A percentile compares a stretch with the other conserved stretches of the same genome.
phyloP scores from a whole-genome alignment of 768 basidiomycete species.

The Boletus speciosus region DNA sequence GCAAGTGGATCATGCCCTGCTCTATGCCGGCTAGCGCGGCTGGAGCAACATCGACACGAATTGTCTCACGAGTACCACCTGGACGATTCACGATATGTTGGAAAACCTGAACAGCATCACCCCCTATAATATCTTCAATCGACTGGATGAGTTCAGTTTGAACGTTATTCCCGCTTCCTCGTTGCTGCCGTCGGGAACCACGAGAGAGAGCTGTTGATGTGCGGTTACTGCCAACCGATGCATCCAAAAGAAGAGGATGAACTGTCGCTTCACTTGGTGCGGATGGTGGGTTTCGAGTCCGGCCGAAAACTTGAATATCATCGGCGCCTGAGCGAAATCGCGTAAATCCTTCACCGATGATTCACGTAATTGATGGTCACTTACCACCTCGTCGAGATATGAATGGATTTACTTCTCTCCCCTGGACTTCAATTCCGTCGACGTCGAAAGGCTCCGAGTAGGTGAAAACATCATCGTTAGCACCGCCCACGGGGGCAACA shows the following conservation, averaged over 20 bases:
- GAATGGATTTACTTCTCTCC: conserved; percentile 39
- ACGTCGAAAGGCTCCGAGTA: conserved; percentile 53
- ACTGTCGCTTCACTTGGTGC: conserved; percentile 67
- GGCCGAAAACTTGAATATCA: conserved; percentile 60
- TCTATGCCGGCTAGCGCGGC: conserved; percentile 60
- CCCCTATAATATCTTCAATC: conserved; percentile 78
- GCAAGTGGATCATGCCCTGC: conserved; percentile 46
- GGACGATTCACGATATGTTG: conserved; percentile 74
- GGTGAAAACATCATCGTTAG: conserved; percentile 50
- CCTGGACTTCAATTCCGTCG: conserved; percentile 41
- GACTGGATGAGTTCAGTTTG: conserved; percentile 65
- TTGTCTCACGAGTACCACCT: conserved; percentile 56
- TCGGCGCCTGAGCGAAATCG: conserved; percentile 41
- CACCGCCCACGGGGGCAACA: conserved; percentile 25
- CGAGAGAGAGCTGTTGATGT: conserved; percentile 44
- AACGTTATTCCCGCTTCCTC: conserved; percentile 45
- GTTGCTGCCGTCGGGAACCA: conserved; percentile 51
- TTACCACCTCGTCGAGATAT: conserved; percentile 48
- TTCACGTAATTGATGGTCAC: neutral
- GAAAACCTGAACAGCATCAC: conserved; percentile 77
- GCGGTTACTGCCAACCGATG: conserved; percentile 44
- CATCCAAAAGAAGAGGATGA: conserved; percentile 80
- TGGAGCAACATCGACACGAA: conserved; percentile 74
- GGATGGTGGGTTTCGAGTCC: conserved; percentile 48
- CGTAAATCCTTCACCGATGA: neutral